These are phyloP conservation scores for Apiospora koreana DNA, from an alignment of 2,329 filamentous ascomycete species.

Conservation along the genomic window DNA sequence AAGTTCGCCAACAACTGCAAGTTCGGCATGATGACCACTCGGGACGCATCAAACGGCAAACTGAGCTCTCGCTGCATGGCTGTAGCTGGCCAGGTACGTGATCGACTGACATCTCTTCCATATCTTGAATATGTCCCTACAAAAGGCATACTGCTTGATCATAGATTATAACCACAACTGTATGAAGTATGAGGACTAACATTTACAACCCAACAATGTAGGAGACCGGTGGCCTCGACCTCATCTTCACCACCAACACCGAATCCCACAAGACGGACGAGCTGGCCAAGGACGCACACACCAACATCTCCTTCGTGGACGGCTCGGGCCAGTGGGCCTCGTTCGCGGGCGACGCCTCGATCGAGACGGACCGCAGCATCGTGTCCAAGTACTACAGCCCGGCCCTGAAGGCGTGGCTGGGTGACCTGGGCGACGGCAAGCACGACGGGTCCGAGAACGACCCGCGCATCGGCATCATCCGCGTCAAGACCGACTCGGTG, in stretches of 20 bases:
- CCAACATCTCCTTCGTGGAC: constrained; percentile 83
- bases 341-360: constrained; percentile 69
- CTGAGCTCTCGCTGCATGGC: constrained; percentile 87
- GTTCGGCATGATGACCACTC: constrained; percentile 88
- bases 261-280: constrained; percentile 88
- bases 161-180: too few relatives aligned
- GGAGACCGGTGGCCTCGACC: constrained; percentile 77
- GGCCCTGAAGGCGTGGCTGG: constrained; percentile 79
- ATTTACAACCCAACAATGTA: constrained; percentile 32
- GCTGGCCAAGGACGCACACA: constrained; percentile 67
- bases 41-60: constrained; percentile 62
- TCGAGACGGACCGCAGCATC: constrained; percentile 68
- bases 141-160: too few relatives aligned
- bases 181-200: too few relatives aligned
- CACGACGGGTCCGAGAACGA: constrained; percentile 83
- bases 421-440: constrained; percentile 78
- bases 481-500: constrained; percentile 69
- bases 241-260: constrained; percentile 90
- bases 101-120: neutral
- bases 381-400: constrained; percentile 77
- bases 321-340: constrained; percentile 82
- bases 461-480: constrained; percentile 80
- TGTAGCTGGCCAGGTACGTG: constrained; percentile 70
- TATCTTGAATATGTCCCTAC: too few relatives aligned
- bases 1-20: constrained; percentile 73